These are phyloP conservation scores for Sonneratia caseolaris DNA, from an alignment of 345 rosid species.

Conservation along the genomic window DNA sequence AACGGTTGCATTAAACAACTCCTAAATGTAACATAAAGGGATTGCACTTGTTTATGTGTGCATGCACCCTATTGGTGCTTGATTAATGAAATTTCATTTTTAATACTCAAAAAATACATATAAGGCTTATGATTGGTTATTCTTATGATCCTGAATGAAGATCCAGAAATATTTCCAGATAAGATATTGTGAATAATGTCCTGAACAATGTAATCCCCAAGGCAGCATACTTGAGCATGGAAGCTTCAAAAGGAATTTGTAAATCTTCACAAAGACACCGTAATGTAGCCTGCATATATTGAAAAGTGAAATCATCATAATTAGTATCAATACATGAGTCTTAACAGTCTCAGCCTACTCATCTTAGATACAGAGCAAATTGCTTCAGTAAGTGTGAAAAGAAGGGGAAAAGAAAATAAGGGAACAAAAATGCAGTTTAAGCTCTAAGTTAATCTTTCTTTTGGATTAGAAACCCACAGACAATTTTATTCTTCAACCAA, in stretches of 20 bases:
- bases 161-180: background rate
- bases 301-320: background rate
- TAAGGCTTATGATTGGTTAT: too few species aligned
- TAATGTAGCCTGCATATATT: constrained; percentile 44
- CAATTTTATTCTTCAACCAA: too few species aligned
- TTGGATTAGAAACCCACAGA: too few species aligned
- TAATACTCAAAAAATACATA: too few species aligned
- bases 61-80: too few species aligned
- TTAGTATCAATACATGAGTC: background rate
- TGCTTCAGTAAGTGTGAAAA: background rate
- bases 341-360: background rate
- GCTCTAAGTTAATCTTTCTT: too few species aligned
- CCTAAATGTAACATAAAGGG: constrained; percentile 4
- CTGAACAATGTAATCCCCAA: background rate
- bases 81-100: too few species aligned
- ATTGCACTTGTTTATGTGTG: too few species aligned
- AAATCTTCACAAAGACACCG: constrained; percentile 70
- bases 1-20: constrained; percentile 7
- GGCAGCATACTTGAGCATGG: constrained; percentile 63
- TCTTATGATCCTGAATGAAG: background rate
- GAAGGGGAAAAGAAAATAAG: background rate
- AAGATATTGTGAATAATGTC: background rate
- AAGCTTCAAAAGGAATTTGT: constrained; percentile 58
- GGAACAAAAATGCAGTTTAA: too few species aligned
- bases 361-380: background rate